Conservation (phyloP, 1,139 yeast species). For the Nakaseomyces bracarensis region DNA sequence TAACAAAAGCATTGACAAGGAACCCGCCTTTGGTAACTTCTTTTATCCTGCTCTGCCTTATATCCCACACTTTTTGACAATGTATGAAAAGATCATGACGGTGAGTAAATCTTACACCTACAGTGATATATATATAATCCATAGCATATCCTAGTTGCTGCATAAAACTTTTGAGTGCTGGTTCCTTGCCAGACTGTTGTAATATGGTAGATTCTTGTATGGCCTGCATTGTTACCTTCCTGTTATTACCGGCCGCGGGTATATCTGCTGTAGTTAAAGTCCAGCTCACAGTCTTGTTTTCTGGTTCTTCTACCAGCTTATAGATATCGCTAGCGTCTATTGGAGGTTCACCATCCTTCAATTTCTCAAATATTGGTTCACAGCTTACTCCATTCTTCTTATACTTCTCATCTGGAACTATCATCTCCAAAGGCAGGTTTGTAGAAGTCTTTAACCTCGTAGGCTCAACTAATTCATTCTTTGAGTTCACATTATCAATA, state of each 20-base stretch:
- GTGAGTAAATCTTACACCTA: constrained; percentile 44
- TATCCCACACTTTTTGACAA: constrained; percentile 34
- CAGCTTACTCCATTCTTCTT: constrained; percentile 10
- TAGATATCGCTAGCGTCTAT: constrained; percentile 3
- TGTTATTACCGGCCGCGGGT: constrained; percentile 73
- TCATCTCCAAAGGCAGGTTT: constrained; percentile 20
- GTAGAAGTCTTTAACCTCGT: constrained; percentile 26
- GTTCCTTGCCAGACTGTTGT: constrained; percentile 29
- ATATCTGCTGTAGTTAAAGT: constrained; percentile 65
- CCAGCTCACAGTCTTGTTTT: constrained; percentile 37
- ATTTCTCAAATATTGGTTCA: constrained; percentile 9
- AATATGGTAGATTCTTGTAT: constrained; percentile 56
- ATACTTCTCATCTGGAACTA: background rate
- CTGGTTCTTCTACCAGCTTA: constrained; percentile 5
- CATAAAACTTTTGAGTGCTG: constrained; percentile 37
- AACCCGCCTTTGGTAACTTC: constrained; percentile 32
- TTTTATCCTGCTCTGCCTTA: constrained; percentile 15
- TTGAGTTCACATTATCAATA: constrained; percentile 23
- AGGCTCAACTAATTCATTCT: constrained; percentile 29
- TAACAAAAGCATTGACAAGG: constrained; percentile 56
- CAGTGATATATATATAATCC: constrained; percentile 43
- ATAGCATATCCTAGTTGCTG: constrained; percentile 65
- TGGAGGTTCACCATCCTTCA: constrained; percentile 10
- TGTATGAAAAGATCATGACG: constrained; percentile 54
- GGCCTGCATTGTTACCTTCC: constrained; percentile 58